Evolutionary conservation across 768 basidiomycete genomes (phyloP).

Genomic region (Scleroderma citrinum): DNA sequence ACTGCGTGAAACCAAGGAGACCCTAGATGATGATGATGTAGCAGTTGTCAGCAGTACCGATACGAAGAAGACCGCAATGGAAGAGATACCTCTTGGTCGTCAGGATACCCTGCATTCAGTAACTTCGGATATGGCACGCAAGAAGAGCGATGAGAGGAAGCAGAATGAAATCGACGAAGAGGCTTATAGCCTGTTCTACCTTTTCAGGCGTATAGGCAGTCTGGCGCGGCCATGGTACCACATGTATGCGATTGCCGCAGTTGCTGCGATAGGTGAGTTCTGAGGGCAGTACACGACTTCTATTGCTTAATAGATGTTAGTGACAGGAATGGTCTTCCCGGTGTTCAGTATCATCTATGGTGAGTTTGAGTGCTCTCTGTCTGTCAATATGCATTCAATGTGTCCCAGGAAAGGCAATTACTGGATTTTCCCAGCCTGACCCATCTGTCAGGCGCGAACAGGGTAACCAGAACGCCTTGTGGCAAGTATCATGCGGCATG

Average conservation of each 20-base stretch:
- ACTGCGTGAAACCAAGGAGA: constrained; percentile 51
- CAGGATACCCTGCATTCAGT: constrained; percentile 43
- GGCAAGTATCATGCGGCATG: constrained; percentile 31
- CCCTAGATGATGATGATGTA: constrained; percentile 21
- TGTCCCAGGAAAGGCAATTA: background rate
- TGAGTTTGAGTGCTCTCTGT: constrained; percentile 6
- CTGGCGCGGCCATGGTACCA: constrained; percentile 57
- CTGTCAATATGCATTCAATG: too few species aligned
- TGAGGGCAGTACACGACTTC: background rate
- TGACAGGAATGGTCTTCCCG: constrained; percentile 65
- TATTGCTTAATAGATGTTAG: constrained; percentile 3
- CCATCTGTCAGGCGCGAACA: background rate
- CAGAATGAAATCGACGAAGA: constrained; percentile 29
- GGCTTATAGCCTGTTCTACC: constrained; percentile 43
- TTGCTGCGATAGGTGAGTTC: constrained; percentile 43
- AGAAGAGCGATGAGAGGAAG: constrained; percentile 34
- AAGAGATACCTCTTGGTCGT: constrained; percentile 58
- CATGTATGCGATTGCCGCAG: constrained; percentile 51
- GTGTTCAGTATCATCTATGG: constrained; percentile 66
- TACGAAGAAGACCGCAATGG: constrained; percentile 49
- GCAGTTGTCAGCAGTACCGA: constrained; percentile 27
- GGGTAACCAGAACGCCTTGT: constrained; percentile 58
- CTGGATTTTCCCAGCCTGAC: background rate
- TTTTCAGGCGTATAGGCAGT: too few species aligned
- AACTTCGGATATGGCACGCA: constrained; percentile 60